Evolutionary conservation across 805 yeast species (phyloP), one percentile per base, ranked within the genome.

Genomic region (Ogataea corticis): DNA sequence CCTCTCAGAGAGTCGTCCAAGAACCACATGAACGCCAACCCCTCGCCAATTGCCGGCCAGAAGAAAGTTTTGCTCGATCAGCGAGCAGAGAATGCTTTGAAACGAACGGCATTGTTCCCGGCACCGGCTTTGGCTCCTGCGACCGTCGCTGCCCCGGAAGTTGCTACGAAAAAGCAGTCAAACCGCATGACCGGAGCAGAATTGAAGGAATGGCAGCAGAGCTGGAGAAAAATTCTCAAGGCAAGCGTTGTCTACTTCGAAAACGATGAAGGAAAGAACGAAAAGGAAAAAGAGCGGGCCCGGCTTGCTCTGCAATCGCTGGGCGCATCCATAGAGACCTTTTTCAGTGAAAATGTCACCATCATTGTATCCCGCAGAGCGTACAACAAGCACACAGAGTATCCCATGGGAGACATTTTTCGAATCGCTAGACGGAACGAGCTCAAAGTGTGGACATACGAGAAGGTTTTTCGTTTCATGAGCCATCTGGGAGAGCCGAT

Each of bases 371-470:
- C 94, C 12, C 74, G 82, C 52, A 73, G 96, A 48, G 60, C 73
- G 39, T 68, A 70, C 61, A 63, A 72, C 56, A 51, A 73, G 46
- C 57, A 51, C 49, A 59, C 55, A 33, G 71, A 62, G 11, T 78
- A 82, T 59, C 72, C 67, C 61, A 50, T 65, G 55, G 65, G 77
- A 47, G 96, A 91, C 61, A 80, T 88, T 7, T 76, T 89, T 54
- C 71, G 77, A 42, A 76, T 80, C 50, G 95, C 91, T 4, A 63
- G 68, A 27, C 72, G 70, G 39, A 75, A 73, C 42, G 80, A 79
- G 49, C 77, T 85, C 63, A 88, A 91, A 63, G 85, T 91, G 18
- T 92, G 97, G 97, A 80, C 84, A 32, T 83, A 79, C 57, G 96
- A 88, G 45, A 92, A 91, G 64, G 89, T 91, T 2, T 77, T 82